Base-by-base conservation (phyloP, 139 green algal genomes). In the Gonium pectorale region DNA sequence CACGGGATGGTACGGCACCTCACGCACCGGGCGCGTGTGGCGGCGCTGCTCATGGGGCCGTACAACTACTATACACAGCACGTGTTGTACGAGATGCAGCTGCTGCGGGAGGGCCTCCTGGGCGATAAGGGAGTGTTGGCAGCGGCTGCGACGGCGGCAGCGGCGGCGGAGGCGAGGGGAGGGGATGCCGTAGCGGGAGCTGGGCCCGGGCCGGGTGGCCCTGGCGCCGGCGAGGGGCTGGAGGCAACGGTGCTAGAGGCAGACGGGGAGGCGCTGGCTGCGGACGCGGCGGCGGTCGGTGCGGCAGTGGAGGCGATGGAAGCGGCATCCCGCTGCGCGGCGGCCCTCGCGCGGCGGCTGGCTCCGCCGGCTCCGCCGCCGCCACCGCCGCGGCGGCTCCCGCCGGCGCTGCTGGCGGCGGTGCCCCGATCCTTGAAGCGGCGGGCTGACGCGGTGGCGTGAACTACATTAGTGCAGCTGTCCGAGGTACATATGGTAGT, bases 31-130 rank as follows among this genome's bases (percentile, higher is more conserved):
- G 79, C 79, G 3, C 13, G 49, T 0, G 64, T 85, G 33, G 79
- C 79, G 24, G 79, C 79, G 35, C 24, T 67, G n/a, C 49, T 85
- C 46, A 46, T 85, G 46, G 79, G 79, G 33, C 79, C 64, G 15
- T 43, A 37, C 79, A 85, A 85, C 66, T 78, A 40, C 26, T 85
- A 85, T 64, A 85, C 64, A 9, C 79, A 56, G 64, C 79, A 85
- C 51, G 79, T 77, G 79, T 26, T 59, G 79, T 62, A 62, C 60
- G 77, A 83, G 62, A 38, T 83, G 60, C 19, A 51, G 7, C 62
- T 63, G 35, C 27, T 83, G 60, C 77, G 40, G 35, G 35, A 68
- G 37, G 9, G 49, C 22, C 35, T 80, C 19, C 24, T 51, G 68
- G 31, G 27, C 35, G 64, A 71, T 6, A 19, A 31, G 40, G 41